Conservation (phyloP, 2,329 filamentous ascomycete species). For the Sarocladiaceae sp. region DNA sequence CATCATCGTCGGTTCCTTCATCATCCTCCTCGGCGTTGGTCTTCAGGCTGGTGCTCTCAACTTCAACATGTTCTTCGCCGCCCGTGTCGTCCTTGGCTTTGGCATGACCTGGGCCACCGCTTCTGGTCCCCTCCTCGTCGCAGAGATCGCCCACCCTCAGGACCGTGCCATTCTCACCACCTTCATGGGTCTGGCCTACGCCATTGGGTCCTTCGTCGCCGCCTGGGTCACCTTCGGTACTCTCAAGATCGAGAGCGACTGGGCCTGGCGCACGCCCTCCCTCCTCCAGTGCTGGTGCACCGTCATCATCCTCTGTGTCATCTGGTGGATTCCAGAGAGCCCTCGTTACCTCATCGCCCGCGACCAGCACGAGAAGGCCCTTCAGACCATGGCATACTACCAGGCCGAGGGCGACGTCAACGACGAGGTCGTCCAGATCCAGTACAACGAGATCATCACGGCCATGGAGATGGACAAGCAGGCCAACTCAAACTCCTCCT, state of each 20-base stretch:
- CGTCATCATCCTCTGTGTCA: conserved; percentile 8
- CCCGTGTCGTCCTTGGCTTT: conserved; percentile 22
- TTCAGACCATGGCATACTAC: conserved; percentile 14
- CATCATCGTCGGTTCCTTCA: conserved; percentile 16
- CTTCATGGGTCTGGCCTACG: conserved; percentile 13
- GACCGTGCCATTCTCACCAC: conserved; percentile 21
- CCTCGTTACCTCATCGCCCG: conserved; percentile 50
- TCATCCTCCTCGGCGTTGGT: conserved; percentile 14
- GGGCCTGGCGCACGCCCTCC: conserved; percentile 30
- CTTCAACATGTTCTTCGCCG: conserved; percentile 21
- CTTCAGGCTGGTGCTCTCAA: conserved; percentile 19
- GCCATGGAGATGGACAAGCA: conserved; percentile 12
- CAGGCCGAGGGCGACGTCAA: conserved; percentile 44
- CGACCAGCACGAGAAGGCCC: conserved; percentile 28
- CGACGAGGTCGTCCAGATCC: conserved; percentile 42
- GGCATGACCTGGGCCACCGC: conserved; percentile 21
- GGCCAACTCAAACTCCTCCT: conserved; percentile 11
- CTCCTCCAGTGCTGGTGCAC: conserved; percentile 17
- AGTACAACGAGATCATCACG: conserved; percentile 38
- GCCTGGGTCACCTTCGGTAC: conserved; percentile 19
- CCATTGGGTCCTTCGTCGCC: conserved; percentile 14
- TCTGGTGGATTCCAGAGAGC: conserved; percentile 53
- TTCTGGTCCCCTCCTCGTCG: conserved; percentile 22
- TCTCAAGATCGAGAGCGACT: conserved; percentile 29
- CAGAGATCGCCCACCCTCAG: conserved; percentile 23